These are phyloP conservation scores for Xanthoconium purpureum DNA, from an alignment of 768 basidiomycete genomes.

Conservation along the genomic window DNA sequence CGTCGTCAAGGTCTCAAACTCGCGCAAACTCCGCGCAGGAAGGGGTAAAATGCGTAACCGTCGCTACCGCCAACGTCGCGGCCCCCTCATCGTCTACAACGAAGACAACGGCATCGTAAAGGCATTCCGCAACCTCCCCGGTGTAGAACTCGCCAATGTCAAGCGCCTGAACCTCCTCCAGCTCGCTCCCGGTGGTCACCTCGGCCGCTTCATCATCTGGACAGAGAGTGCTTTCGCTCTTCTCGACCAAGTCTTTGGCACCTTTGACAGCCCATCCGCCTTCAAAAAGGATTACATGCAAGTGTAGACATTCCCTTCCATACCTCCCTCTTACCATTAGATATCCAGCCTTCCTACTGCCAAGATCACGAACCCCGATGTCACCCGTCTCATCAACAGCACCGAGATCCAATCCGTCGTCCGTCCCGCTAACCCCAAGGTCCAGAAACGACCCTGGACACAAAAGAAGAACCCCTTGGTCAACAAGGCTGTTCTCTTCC, in stretches of 20 bases:
- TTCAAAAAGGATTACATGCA: conserved; percentile 90
- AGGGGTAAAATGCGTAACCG: conserved; percentile 98
- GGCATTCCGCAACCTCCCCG: conserved; percentile 98
- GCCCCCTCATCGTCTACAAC: conserved; percentile 94
- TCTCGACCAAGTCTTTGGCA: conserved; percentile 95
- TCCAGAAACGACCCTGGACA: conserved; percentile 92
- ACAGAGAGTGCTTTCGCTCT: conserved; percentile 90
- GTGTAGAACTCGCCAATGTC: conserved; percentile 96
- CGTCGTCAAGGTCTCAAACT: conserved; percentile 96
- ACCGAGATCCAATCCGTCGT: conserved; percentile 97
- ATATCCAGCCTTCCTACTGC: conserved; percentile 76
- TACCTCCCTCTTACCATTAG: neutral
- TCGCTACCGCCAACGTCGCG: conserved; percentile 94
- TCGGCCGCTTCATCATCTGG: conserved; percentile 99
- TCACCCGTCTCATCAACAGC: conserved; percentile 97
- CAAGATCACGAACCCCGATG: conserved; percentile 96
- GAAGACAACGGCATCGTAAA: conserved; percentile 97
- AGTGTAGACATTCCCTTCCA: conserved; percentile 23
- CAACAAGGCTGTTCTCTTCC: conserved; percentile 94
- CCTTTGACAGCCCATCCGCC: conserved; percentile 81
- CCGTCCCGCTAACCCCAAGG: conserved; percentile 81
- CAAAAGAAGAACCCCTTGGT: conserved; percentile 98
- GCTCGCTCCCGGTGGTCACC: conserved; percentile 98
- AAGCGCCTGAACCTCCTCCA: conserved; percentile 94
- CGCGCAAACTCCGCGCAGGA: conserved; percentile 93